Base-by-base conservation (phyloP, 169 alveolate genomes). In the Cryptosporidium tyzzeri region DNA sequence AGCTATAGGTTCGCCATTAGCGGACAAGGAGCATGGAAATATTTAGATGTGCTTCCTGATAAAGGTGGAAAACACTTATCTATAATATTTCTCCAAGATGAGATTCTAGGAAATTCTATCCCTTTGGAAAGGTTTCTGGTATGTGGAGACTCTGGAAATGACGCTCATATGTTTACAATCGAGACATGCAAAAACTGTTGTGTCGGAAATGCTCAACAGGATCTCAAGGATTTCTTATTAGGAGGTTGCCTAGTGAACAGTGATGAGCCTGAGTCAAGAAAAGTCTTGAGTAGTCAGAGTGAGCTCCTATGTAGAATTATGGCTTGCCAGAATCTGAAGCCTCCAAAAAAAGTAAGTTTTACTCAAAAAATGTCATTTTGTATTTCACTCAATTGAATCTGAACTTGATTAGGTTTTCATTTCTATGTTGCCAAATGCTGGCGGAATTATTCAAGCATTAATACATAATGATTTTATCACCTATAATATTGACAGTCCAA, bases 71-170 rank as follows among this genome's bases (percentile, higher is more conserved):
- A 68, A 58, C 41, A 62, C 35, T 45, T 41, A 3, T 37, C 75
- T 26, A 45, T 85, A 41, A 23, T 69, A 8, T 85, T 74, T 50
- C 26, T 85, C n/a, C 51, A 70, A 31, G 58, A 71, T 0, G 91
- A 85, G 37, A 39, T 41, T 14, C 33, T 62, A 7, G 68, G 59
- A 37, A 71, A 59, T 1, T 26, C 48, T 23, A 80, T 80, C 23
- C 73, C 89, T 16, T 12, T 65, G 18, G 74, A 62, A 18, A 58
- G 75, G 71, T 74, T 85, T 44, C 39, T 91, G 50, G 92, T 91
- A 18, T 86, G 92, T 3, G 93, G 93, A 45, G 93, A 91, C 70
- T 74, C 91, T 21, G 93, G 93, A 39, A 91, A 91, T 70, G 93
- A 91, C 84, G 71, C 86, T 50, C 91, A 84, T 35, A 91, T 91